Evolutionary conservation across 106 monocot genomes (phyloP).

Genomic region (Alisma plantagoaquatica): DNA sequence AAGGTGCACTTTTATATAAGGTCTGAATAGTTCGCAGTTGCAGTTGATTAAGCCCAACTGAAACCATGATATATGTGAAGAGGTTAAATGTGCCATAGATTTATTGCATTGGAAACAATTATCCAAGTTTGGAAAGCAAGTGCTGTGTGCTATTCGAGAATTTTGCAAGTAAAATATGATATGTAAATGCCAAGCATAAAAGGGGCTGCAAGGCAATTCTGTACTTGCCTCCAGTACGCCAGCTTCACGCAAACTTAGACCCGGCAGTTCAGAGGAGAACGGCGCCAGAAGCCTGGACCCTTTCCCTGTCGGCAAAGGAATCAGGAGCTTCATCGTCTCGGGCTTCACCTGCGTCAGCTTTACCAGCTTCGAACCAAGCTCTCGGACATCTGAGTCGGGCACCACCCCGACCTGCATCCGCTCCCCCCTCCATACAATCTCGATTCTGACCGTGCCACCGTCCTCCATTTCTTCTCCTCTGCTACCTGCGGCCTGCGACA

Average conservation of each 20-base stretch:
- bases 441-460: constrained; percentile 7
- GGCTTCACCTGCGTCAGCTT: constrained; percentile 66
- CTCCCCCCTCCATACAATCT: constrained; percentile 62
- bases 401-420: constrained; percentile 41
- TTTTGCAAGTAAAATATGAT: no score
- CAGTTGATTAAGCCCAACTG: no score
- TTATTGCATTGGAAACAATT: no score
- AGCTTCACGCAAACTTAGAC: constrained; percentile 47
- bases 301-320: constrained; percentile 47
- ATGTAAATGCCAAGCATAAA: no score
- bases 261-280: constrained; percentile 54
- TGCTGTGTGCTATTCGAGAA: no score
- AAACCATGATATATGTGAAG: no score
- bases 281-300: constrained; percentile 55
- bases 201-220: no score
- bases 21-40: no score
- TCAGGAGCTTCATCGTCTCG: constrained; percentile 68
- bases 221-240: constrained; percentile 45
- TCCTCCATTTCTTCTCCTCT: constrained; percentile 1
- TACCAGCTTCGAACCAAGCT: constrained; percentile 58
- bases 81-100: no score
- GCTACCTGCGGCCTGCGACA: no score
- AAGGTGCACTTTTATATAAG: no score
- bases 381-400: constrained; percentile 31
- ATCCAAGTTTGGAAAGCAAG: no score